Base-by-base conservation (phyloP, 352 stramenopile genomes). In the Bremia lactucae region DNA sequence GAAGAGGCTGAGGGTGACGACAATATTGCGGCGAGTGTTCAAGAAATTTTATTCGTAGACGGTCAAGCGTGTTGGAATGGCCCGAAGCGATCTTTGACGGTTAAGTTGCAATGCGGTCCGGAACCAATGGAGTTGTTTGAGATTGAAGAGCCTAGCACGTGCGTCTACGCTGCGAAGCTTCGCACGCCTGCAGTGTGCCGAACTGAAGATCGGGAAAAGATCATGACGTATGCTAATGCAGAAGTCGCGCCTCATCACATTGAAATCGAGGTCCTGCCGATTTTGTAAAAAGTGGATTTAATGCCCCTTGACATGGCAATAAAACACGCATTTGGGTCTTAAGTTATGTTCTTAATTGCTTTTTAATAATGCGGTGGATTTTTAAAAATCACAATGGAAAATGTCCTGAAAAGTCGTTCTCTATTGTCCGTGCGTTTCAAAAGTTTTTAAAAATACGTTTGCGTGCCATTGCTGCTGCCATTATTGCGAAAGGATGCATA, bases 11-110 rank as follows among this genome's bases (percentile, higher is more conserved):
- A 37, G 11, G 20, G 18, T 13, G 33, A 50, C 10, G 33, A 21
- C 2, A 43, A 52, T 21, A 38, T 4, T 20, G 5, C 14, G 18
- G 13, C 18, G 33, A 18, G 11, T 33, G 4, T n/a, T 33, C 28
- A n/a, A 15, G 28, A 2, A 16, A 16, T 6, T 13, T 42, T 31
- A 50, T 94, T 88, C 49, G 70, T 62, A 9, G 60, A 67, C 11
- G 85, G 85, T 16, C 47, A 67, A 26, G 84, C 74, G 42, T 96
- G 85, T 61, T 96, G 83, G 83, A 94, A 95, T 41, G 83, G 83
- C 3, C 83, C 82, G 11, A 53, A 79, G 8, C 72, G 84, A 24
- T 94, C 79, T 20, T 45, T 95, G 16, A 82, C 59, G 11, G 71
- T 95, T 19, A 68, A 66, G 20, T 31, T 93, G 24, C 71, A 77